Conservation (phyloP, 352 stramenopile species). For the Globisporangium rhizosaccharum region DNA sequence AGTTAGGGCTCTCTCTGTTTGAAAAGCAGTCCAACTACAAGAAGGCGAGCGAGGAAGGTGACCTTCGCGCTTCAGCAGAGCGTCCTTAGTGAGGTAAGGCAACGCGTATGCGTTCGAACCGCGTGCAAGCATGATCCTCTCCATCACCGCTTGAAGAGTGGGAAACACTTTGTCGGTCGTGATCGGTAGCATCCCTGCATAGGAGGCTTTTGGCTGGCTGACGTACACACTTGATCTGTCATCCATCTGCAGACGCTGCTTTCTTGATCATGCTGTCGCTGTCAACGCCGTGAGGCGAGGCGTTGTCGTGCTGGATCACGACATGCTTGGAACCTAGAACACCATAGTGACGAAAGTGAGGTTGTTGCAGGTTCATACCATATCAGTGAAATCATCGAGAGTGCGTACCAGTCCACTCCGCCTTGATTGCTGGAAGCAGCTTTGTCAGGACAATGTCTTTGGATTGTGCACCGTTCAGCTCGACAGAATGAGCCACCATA, state of each 20-base stretch:
- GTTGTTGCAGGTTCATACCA: too few species aligned
- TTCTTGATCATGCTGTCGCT: not conserved
- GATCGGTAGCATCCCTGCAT: too few species aligned
- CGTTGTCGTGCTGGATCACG: constrained; percentile 9
- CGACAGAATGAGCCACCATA: too few species aligned
- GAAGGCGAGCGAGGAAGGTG: too few species aligned
- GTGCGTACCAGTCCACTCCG: not conserved
- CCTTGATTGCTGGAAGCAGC: constrained; percentile 6
- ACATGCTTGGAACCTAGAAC: not conserved
- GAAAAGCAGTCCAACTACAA: too few species aligned
- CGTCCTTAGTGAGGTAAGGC: too few species aligned
- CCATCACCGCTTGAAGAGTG: too few species aligned
- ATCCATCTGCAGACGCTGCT: not conserved
- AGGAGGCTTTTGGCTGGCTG: constrained; percentile 16
- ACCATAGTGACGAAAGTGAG: not conserved
- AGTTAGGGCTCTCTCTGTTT: too few species aligned
- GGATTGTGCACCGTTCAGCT: not conserved
- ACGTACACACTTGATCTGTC: not conserved
- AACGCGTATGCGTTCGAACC: too few species aligned
- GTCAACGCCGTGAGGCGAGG: not conserved
- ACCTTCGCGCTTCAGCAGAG: too few species aligned
- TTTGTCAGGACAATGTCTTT: constrained; percentile 6
- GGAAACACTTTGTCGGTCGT: too few species aligned
- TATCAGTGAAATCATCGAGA: not conserved
- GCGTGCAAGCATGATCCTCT: too few species aligned